Percentiles rank a stretch among this genome's conserved stretches.
These are phyloP conservation scores for Macadamia tetraphylla DNA, from an alignment of 164 flowering plant species.

Conservation along the genomic window DNA sequence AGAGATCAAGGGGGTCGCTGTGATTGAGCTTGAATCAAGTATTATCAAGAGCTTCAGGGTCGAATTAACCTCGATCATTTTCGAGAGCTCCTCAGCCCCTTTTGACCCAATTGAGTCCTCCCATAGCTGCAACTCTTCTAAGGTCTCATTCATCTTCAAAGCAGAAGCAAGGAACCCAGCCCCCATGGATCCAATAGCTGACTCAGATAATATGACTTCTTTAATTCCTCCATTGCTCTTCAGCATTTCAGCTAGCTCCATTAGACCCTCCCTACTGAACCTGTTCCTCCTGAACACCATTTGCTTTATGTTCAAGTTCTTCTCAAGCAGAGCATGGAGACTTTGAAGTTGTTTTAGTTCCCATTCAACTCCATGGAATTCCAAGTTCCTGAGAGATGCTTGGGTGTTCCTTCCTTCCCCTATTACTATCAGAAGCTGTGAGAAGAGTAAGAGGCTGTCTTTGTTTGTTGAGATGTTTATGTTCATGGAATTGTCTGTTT, in stretches of 20 bases:
- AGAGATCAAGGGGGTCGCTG: conserved; percentile 77
- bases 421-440: conserved; percentile 37
- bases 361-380: conserved; percentile 45
- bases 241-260: conserved; percentile 53
- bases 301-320: conserved; percentile 38
- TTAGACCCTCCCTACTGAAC: conserved; percentile 39
- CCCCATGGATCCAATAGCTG: conserved; percentile 58
- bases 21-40: conserved; percentile 57
- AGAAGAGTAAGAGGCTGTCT: conserved; percentile 32
- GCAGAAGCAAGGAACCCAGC: conserved; percentile 61
- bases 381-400: conserved; percentile 43
- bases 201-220: conserved; percentile 64
- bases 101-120: conserved; percentile 85
- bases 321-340: conserved; percentile 44
- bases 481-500: conserved; percentile 62
- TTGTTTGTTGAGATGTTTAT: conserved; percentile 42
- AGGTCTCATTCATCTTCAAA: conserved; percentile 53
- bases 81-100: conserved; percentile 91
- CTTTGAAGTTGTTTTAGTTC: conserved; percentile 27
- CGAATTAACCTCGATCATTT: conserved; percentile 85
- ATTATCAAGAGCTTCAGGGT: conserved; percentile 61
- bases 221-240: conserved; percentile 45
- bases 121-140: conserved; percentile 93
- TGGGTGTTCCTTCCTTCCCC: conserved; percentile 24
- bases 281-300: conserved; percentile 53